Conservation (phyloP, 192 early-diverging fungal genomes). For the Irineochytrium annulatum region DNA sequence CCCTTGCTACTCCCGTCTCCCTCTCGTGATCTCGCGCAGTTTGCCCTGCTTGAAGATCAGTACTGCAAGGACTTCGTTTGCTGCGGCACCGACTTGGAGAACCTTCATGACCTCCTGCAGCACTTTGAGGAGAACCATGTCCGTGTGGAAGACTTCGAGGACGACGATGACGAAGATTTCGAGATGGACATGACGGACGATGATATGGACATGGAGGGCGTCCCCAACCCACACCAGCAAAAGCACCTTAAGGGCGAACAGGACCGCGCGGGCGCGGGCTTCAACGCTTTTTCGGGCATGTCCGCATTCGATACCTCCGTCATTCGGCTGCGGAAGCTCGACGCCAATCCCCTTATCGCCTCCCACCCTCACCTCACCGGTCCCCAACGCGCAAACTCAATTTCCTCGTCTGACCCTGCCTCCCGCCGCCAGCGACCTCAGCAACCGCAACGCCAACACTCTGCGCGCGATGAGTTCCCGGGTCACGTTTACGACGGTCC, state of each 20-base stretch:
- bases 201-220: constrained; percentile 24
- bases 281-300: too few species aligned
- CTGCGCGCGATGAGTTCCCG: too few species aligned
- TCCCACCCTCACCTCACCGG: constrained; percentile 5
- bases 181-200: constrained; percentile 38
- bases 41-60: constrained; percentile 69
- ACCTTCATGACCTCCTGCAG: constrained; percentile 91
- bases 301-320: too few species aligned
- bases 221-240: too few species aligned
- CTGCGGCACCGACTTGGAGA: constrained; percentile 85
- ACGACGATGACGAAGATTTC: constrained; percentile 68
- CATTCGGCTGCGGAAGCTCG: neutral
- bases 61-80: constrained; percentile 96
- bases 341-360: constrained; percentile 9
- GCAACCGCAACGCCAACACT: neutral
- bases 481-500: too few species aligned
- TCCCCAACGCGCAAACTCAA: neutral
- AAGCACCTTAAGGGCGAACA: too few species aligned
- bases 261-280: too few species aligned
- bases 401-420: neutral
- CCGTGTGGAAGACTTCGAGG: constrained; percentile 73
- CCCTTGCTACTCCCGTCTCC: constrained; percentile 36
- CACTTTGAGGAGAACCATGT: constrained; percentile 97
- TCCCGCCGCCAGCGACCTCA: neutral
- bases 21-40: constrained; percentile 42